These are phyloP conservation scores for Mycena metata DNA, from an alignment of 768 basidiomycete species.

Conservation along the genomic window DNA sequence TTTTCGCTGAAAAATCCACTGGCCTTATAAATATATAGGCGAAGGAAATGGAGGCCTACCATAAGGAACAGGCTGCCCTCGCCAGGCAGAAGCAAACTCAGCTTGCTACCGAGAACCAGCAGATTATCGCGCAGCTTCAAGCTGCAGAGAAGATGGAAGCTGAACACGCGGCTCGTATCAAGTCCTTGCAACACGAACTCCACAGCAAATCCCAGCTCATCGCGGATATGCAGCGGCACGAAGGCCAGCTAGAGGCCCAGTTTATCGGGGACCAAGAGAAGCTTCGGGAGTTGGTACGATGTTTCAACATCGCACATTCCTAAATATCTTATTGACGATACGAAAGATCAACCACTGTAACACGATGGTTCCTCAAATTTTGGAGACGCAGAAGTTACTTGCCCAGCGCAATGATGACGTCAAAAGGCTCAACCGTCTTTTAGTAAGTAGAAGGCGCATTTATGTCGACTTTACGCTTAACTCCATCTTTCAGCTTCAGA, in stretches of 20 bases:
- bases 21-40: too few relatives aligned
- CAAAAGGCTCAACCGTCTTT: too few relatives aligned
- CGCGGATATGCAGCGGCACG: constrained; percentile 25
- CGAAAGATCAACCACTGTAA: constrained; percentile 13
- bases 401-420: constrained; percentile 30
- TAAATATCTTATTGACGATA: constrained; percentile 14
- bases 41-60: too few relatives aligned
- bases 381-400: constrained; percentile 23
- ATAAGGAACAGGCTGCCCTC: constrained; percentile 16
- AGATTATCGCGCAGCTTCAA: constrained; percentile 3
- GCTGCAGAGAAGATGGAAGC: constrained; percentile 17
- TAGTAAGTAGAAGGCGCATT: too few relatives aligned
- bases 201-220: too few relatives aligned
- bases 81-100: too few relatives aligned
- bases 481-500: too few relatives aligned
- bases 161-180: constrained; percentile 5
- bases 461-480: too few relatives aligned
- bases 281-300: constrained; percentile 31
- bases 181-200: constrained; percentile 17
- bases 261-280: too few relatives aligned
- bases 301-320: background rate
- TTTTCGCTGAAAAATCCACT: too few relatives aligned
- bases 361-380: constrained; percentile 7
- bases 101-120: constrained; percentile 6
- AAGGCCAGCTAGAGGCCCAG: constrained; percentile 30